phyloP scores from a whole-genome alignment of 495 filamentous ascomycete species.

The Penicillium bialowiezense region DNA sequence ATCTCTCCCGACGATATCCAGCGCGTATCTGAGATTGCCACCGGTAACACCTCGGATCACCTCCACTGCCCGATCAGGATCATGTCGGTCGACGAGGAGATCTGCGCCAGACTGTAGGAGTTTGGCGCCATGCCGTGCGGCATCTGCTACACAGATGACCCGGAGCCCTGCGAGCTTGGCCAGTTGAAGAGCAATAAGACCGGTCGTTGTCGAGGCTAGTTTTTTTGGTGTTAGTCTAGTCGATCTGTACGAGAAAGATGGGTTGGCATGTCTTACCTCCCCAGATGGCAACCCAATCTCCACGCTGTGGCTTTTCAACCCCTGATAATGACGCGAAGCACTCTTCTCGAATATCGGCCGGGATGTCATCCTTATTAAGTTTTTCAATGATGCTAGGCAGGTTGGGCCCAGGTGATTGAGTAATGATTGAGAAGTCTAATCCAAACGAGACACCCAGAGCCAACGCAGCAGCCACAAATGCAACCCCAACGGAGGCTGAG shows the following conservation, averaged over 20 bases:
- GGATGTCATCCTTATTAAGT: constrained; percentile 36
- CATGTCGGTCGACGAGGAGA: constrained; percentile 60
- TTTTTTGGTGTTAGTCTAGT: not conserved
- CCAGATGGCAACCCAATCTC: constrained; percentile 69
- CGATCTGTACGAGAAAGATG: not conserved
- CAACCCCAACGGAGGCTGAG: constrained; percentile 61
- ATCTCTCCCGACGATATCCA: constrained; percentile 61
- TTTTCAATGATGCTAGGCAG: constrained; percentile 41
- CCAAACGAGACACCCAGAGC: constrained; percentile 61
- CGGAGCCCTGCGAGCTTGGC: constrained; percentile 57
- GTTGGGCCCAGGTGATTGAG: constrained; percentile 48
- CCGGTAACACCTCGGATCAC: constrained; percentile 55
- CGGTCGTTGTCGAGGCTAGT: constrained; percentile 58
- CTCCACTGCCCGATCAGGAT: constrained; percentile 56
- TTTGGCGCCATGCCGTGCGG: constrained; percentile 56
- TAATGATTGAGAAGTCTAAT: constrained; percentile 48
- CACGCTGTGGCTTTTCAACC: constrained; percentile 42
- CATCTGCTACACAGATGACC: constrained; percentile 58
- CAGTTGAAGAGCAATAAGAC: constrained; percentile 56
- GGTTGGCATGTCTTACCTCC: constrained; percentile 47
- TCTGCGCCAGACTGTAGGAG: constrained; percentile 53
- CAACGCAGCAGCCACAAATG: constrained; percentile 58
- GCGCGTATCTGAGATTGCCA: constrained; percentile 55
- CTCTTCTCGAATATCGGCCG: constrained; percentile 53
- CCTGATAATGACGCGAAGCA: constrained; percentile 44